Base-by-base conservation (phyloP, 2,329 filamentous ascomycete species). In the Helotiales sp. region DNA sequence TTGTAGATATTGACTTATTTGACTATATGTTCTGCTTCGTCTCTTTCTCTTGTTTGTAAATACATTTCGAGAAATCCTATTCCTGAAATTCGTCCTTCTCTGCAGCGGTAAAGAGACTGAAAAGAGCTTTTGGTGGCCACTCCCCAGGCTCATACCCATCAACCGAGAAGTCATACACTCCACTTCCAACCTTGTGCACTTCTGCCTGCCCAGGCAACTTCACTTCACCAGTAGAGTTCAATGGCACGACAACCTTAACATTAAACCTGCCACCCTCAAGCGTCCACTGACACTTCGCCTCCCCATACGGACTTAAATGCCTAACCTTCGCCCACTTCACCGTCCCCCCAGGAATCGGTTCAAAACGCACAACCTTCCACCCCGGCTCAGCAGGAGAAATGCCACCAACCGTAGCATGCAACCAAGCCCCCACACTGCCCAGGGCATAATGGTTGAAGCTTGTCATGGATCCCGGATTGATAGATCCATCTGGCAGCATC, bases 321-420 rank as follows among this genome's bases (percentile, higher is more conserved):
- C 47, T 71, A 2, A 72, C 74, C 50, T 76, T 74, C 1, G 77
- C 78, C 28, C 67, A 69, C 10, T 67, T 75, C 17, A 79, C 63
- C 4, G 70, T 71, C 6, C 77, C 77, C 4, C 77, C 77, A 0
- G 77, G 78, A 11, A 76, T 66, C 2, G 77, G 77, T 4, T 69
- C 69, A 17, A 80, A 74, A 3, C 65, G 68, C 0, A 77, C 68
- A 0, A 52, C 66, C 63, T 74, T 76, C 77, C 77, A 79, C 1
- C 77, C 78, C 1, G 76, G 73, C 8, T 71, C 67, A 0, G 66
- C 52, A 6, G 73, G 69, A 4, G 66, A 70, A 20, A 79, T 75
- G 1, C 78, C 79, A 5, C 77, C 79, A 13, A 80, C 73, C 4
- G 73, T 76, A 34, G 73, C 69, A 61, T 71, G 69, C 0, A 74